Base-by-base conservation (phyloP, 192 early-diverging fungal genomes). In the Mortierella antarctica region DNA sequence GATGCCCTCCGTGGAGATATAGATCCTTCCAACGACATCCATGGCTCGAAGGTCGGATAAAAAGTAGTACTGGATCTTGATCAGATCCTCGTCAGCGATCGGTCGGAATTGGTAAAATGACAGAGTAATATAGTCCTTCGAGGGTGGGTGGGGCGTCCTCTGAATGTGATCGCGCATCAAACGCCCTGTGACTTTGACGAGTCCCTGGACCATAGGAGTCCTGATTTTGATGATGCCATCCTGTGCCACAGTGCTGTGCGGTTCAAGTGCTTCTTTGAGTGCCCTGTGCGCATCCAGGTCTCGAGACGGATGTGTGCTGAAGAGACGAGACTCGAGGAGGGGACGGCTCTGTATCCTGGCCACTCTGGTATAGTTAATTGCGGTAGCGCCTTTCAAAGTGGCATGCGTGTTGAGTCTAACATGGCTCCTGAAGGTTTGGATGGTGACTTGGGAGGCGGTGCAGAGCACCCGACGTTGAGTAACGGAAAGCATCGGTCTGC, bases 1-100 rank as follows among this genome's bases (percentile, higher is more conserved):
- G 82, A 95, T 90, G 0, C 93, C 93, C 79, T 95, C 89, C 6
- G 84, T 71, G 18, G 89, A 88, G 18, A 95, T 76, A 73, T 95
- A 95, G 50, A 95, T 91, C 14, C 93, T 88, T 8, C 93, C 93
- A 7, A 93, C 88, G 21, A 92, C 81, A 42, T 86, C 84, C 68
- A 92, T 69, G 17, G 67, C 57, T n/a, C 70, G 65, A 6, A 90
- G 64, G 56, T 86, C 75, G 1, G 49, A 57, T 31, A 89, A 53
- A 14, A 90, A 70, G 50, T 66, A 62, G 62, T 82, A 68, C 18
- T 85, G 84, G 39, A 87, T 73, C 39, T 69, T 60, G 7, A 57
- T 42, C 12, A 90, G 48, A 46, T 70, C 66, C 0, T 50, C 46
- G 41, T 71, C 20, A 21, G 53, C 23, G 20, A 88, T 81, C 7